Conservation (phyloP, 495 filamentous ascomycete species). For the Oidiodendron maius region DNA sequence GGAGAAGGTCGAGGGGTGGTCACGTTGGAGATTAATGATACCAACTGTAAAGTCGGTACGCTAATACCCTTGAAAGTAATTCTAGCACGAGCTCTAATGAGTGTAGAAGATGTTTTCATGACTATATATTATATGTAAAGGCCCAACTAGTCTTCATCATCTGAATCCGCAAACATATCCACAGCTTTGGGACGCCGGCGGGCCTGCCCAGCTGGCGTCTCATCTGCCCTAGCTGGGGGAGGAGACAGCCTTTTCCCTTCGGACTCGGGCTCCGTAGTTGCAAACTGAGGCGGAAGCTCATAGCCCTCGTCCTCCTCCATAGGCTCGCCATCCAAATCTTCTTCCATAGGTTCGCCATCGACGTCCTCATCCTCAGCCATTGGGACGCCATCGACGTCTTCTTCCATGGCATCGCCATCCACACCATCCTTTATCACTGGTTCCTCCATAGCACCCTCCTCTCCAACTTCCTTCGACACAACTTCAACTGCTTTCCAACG, state of each 20-base stretch:
- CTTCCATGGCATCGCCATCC: slow-evolving; percentile 45
- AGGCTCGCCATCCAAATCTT: slow-evolving; percentile 46
- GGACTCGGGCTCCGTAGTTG: slow-evolving; percentile 1
- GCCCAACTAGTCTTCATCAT: slow-evolving; percentile 16
- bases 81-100: too few relatives aligned
- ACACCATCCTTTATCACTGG: slow-evolving; percentile 26
- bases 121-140: too few relatives aligned
- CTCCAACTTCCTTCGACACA: slow-evolving; percentile 1
- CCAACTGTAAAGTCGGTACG: too few relatives aligned
- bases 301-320: slow-evolving; percentile 33
- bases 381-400: slow-evolving; percentile 39
- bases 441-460: slow-evolving; percentile 24
- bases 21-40: too few relatives aligned
- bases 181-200: slow-evolving; percentile 65
- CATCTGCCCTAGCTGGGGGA: slow-evolving; percentile 3
- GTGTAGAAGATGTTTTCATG: too few relatives aligned
- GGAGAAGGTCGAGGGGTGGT: slow-evolving; percentile 14
- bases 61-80: too few relatives aligned
- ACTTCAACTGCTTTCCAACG: slow-evolving; percentile 25
- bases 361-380: slow-evolving; percentile 38
- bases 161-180: slow-evolving; percentile 80
- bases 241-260: slow-evolving; percentile 6
- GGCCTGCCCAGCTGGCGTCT: slow-evolving; percentile 13
- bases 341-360: slow-evolving; percentile 49
- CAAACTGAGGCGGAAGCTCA: neutral